Conservation (phyloP, 352 stramenopile species). For the Phytophthora constricta region DNA sequence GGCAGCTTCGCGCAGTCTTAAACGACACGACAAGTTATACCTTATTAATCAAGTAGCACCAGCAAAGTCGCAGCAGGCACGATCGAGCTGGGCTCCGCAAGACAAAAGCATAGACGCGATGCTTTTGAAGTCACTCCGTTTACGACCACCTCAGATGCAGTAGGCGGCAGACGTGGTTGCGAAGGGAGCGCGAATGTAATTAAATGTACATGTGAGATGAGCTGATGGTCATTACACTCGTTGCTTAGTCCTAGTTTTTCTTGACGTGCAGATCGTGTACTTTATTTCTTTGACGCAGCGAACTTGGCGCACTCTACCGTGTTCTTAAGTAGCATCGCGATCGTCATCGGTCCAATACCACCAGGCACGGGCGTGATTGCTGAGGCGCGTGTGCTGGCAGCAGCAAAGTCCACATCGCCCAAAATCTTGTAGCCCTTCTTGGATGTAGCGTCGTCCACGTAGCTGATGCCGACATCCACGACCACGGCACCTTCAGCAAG, state of each 20-base stretch:
- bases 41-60: conserved; percentile 25
- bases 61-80: conserved; percentile 1
- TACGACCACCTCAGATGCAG: neutral
- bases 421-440: conserved; percentile 94
- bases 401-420: conserved; percentile 97
- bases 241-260: neutral
- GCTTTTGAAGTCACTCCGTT: conserved; percentile 1
- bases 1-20: conserved; percentile 43
- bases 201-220: conserved; percentile 19
- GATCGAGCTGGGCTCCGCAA: conserved; percentile 8
- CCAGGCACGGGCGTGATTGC: conserved; percentile 98
- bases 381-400: conserved; percentile 81
- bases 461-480: conserved; percentile 99
- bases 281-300: conserved; percentile 28
- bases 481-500: conserved; percentile 97
- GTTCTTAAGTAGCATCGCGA: conserved; percentile 94
- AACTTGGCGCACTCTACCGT: conserved; percentile 67
- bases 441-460: conserved; percentile 85
- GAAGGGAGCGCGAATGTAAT: conserved; percentile 33
- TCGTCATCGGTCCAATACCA: conserved; percentile 99
- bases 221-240: neutral
- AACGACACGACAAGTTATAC: conserved; percentile 26
- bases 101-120: conserved; percentile 2
- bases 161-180: neutral
- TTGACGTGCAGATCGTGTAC: neutral